phyloP scores from a whole-genome alignment of 306 rosid species.

The Vigna unguiculata region DNA sequence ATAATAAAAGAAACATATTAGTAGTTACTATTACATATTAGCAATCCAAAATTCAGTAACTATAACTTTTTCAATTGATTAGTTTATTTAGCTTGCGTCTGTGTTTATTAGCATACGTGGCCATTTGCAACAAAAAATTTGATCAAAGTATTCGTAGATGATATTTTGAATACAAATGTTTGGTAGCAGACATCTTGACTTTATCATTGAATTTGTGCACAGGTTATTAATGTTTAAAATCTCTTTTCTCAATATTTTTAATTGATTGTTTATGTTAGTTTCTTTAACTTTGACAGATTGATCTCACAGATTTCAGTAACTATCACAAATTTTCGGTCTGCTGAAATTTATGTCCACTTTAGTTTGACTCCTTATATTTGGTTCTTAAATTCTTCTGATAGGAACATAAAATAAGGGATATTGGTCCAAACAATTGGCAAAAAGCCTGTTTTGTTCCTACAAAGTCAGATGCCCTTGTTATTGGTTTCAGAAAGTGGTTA shows the following conservation, averaged over 20 bases:
- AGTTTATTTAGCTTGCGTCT: background rate
- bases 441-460: constrained; percentile 90
- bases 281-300: background rate
- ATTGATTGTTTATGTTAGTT: background rate
- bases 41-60: background rate
- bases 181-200: background rate
- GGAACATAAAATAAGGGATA: constrained; percentile 75
- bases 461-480: constrained; percentile 81
- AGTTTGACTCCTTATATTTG: constrained; percentile 40
- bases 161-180: background rate
- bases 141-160: background rate
- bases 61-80: background rate
- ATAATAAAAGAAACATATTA: background rate
- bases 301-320: background rate
- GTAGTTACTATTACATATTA: background rate
- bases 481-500: constrained; percentile 88
- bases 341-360: background rate
- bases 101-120: background rate
- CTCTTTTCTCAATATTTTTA: background rate
- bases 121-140: background rate
- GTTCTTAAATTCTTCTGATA: constrained; percentile 41
- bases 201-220: background rate
- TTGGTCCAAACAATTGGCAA: constrained; percentile 72
- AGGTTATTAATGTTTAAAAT: background rate
- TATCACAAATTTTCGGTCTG: background rate